A percentile compares a stretch with the other conserved stretches of the same genome.
Conservation (phyloP, 139 green algal genomes). For the Astrephomene gubernaculifera region DNA sequence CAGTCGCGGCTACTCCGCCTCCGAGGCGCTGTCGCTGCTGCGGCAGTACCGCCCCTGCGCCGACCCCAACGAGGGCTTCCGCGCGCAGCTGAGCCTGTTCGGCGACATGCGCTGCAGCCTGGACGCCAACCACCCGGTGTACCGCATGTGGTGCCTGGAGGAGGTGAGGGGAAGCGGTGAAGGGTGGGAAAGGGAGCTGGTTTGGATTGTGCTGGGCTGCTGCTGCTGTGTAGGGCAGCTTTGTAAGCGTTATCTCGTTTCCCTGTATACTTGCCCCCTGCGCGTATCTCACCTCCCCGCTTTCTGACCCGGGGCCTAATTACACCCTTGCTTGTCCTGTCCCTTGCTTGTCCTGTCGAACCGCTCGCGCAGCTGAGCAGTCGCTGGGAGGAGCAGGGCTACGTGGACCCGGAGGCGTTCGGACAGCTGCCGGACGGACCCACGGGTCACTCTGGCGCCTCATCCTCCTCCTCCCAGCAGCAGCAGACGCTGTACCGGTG, state of each 20-base stretch:
- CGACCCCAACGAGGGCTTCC: slow-evolving; percentile 81
- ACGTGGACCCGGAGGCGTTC: slow-evolving; percentile 64
- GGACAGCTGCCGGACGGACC: slow-evolving; percentile 43
- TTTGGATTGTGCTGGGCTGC: no score
- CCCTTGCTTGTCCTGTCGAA: no score
- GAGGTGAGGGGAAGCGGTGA: slow-evolving; percentile 50
- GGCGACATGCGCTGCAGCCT: slow-evolving; percentile 69
- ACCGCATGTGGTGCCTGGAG: slow-evolving; percentile 71
- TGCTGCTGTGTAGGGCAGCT: no score
- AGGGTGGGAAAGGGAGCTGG: no score
- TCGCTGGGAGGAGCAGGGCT: slow-evolving; percentile 60
- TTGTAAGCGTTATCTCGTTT: no score
- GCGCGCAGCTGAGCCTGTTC: slow-evolving; percentile 80
- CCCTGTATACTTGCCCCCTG: no score
- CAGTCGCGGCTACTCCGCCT: slow-evolving; percentile 9
- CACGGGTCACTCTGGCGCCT: slow-evolving; percentile 3
- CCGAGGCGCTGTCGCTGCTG: background rate
- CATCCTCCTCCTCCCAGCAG: no score
- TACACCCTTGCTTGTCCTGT: no score
- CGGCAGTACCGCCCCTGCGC: background rate
- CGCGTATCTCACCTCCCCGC: no score
- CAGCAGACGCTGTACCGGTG: slow-evolving; percentile 75
- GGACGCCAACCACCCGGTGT: slow-evolving; percentile 69
- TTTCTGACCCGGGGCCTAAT: no score
- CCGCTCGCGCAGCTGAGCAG: slow-evolving; percentile 52